Conservation (phyloP, 2,329 filamentous ascomycete species). For the Fusarium euwallaceae region DNA sequence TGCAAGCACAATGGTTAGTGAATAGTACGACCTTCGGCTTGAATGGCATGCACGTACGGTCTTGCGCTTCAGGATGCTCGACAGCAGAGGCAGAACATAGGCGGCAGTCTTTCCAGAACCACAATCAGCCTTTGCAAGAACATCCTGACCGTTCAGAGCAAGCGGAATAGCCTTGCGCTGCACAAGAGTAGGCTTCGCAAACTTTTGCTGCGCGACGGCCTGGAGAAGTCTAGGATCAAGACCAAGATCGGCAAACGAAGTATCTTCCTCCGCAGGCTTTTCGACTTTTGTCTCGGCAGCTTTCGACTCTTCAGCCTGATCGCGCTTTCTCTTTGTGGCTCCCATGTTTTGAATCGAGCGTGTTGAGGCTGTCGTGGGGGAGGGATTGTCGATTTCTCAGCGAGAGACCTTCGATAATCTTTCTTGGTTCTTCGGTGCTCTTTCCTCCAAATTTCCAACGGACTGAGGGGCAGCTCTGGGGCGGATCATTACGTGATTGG, state of each 20-base stretch:
- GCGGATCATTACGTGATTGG: constrained; percentile 40
- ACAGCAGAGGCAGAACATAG: constrained; percentile 90
- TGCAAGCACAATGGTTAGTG: constrained; percentile 45
- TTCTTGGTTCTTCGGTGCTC: constrained; percentile 30
- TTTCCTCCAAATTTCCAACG: constrained; percentile 46
- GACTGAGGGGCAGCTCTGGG: constrained; percentile 42
- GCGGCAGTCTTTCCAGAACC: constrained; percentile 98
- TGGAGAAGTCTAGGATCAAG: constrained; percentile 90
- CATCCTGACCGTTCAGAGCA: constrained; percentile 87
- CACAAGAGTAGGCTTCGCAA: constrained; percentile 87
- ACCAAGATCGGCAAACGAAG: constrained; percentile 80
- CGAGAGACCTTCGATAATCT: constrained; percentile 27
- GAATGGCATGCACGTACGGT: constrained; percentile 57
- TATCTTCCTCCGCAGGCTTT: constrained; percentile 50
- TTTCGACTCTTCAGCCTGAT: constrained; percentile 65
- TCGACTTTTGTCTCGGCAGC: constrained; percentile 43
- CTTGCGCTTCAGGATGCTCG: constrained; percentile 85
- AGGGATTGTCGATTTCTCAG: constrained; percentile 37
- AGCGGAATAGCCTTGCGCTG: constrained; percentile 90
- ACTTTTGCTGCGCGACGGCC: constrained; percentile 86
- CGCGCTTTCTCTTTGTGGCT: constrained; percentile 68
- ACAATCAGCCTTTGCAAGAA: constrained; percentile 92
- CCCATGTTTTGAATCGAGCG: constrained; percentile 55
- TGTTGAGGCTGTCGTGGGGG: neutral
- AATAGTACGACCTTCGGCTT: neutral